These are phyloP conservation scores for Avena atlantica DNA, from an alignment of 176 grass and related monocot genomes.

Conservation along the genomic window DNA sequence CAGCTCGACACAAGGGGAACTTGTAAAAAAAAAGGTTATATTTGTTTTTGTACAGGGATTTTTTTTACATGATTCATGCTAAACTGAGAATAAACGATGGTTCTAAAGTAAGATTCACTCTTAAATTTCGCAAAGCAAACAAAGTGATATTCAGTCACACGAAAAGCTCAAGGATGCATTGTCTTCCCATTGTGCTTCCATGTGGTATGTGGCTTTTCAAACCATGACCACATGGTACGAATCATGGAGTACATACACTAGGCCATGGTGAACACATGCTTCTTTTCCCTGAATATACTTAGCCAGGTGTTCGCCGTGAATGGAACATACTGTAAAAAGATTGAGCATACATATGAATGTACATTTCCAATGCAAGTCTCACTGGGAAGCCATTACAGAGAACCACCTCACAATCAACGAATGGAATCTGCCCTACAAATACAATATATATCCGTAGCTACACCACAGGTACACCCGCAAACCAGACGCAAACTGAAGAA, in stretches of 20 bases:
- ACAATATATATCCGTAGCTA: constrained; percentile 39
- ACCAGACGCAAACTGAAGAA: constrained; percentile 26
- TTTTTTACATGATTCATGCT: no score
- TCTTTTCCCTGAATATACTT: neutral
- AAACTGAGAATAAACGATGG: no score
- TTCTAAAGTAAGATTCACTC: neutral
- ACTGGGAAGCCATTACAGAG: neutral
- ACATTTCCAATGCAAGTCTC: constrained; percentile 8
- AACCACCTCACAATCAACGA: constrained; percentile 47
- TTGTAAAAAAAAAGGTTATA: no score
- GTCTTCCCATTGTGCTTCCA: neutral
- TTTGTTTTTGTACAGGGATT: no score
- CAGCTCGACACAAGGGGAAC: no score
- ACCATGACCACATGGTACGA: neutral
- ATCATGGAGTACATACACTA: neutral
- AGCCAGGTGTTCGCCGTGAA: neutral
- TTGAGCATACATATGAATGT: neutral
- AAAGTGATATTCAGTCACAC: neutral
- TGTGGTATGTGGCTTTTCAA: constrained; percentile 6
- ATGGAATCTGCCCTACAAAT: constrained; percentile 49
- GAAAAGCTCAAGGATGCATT: neutral
- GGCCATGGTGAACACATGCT: neutral
- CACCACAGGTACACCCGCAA: constrained; percentile 38
- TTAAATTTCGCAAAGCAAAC: neutral
- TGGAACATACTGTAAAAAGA: neutral